Evolutionary conservation across 192 early-diverging fungal species (phyloP), one percentile per base, ranked within the genome.

Genomic region (Coemansia aciculifera): DNA sequence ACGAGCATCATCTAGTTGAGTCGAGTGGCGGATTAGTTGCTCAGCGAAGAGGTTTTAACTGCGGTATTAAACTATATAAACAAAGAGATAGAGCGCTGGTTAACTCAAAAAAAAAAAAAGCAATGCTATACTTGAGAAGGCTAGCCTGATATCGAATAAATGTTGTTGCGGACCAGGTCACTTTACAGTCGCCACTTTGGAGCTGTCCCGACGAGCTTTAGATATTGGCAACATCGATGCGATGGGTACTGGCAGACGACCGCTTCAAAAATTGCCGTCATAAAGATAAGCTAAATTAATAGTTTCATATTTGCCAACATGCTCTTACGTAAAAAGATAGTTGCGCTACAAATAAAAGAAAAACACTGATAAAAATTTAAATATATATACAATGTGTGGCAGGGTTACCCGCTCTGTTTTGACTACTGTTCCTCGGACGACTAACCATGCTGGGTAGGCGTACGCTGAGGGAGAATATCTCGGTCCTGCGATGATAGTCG

Each of bases 1-100:
- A 64, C 74, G 13, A 77, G 54, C 80, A 82, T 78, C 4, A 9
- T 17, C 31, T n/a, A 32, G 15, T 17, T 27, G 7, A 9, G 34
- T 9, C 2, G 13, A 13, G 49, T 51, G 23, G 23, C 10, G 23
- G 23, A 51, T 23, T 51, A 51, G 10, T 48, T 36, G 34, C 34
- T 36, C 34, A 36, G 34, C 34, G 34, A 36, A 36, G 34, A 6
- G 34, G 34, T 48, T 19, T 7, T 19, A 48, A 15, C 12, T 40
- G 39, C 12, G 10, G 13, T 13, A 40, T 13, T 40, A 40, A 15
- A 15, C 13, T 40, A 15, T 19, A 21, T 8, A 48, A 48, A 27
- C 24, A 46, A 19, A 19, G 19, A 23, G 46, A 36, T 36, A 36
- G 34, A 36, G 34, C 6, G 34, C 6, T 36, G 34, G 34, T 7